Evolutionary conservation across 805 yeast species (phyloP), one percentile per base, ranked within the genome.

Genomic region (Wickerhamomyces pijperi): DNA sequence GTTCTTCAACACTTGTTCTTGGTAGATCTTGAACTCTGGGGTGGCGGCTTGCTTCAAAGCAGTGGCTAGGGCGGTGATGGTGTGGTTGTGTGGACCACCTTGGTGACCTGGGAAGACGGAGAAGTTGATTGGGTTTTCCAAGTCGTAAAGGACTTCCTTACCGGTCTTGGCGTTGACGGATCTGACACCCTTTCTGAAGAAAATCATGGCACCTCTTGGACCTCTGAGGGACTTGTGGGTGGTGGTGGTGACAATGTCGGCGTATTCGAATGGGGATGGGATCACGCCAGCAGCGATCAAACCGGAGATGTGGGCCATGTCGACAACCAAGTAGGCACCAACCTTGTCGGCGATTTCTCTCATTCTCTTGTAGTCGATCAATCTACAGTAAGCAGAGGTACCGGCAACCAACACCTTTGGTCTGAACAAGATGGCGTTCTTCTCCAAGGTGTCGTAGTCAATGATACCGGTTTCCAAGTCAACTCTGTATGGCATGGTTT

Each of bases 71-170:
- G 97, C 97, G 47, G 95, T 78, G 56, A 90, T 90, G 53, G 97
- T 90, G 66, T 90, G 97, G 70, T 90, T 90, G 65, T 90, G 97
- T 50, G 98, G 98, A 58, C 98, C 98, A 70, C 98, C 98, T 71
- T 90, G 98, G 64, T 90, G 97, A 48, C 94, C 97, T 51, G 98
- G 98, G 84, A 90, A 90, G 41, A 90, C 97, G 25, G 96, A 85
- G 59, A 90, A 90, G 74, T 90, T 90, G 65, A 90, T 87, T 60
- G 78, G 82, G 58, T 78, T 76, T 65, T 90, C 97, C 56, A 90
- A 74, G 54, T 90, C 96, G 61, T 86, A 88, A 38, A 72, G 66
- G 41, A 82, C 68, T 64, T 85, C 88, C 62, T 83, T 84, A 49
- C 96, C 97, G 50, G 77, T 76, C 71, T 84, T 85, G 47, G 71